Conservation (phyloP, 805 yeast genomes). For the Candida dajiaensis region DNA sequence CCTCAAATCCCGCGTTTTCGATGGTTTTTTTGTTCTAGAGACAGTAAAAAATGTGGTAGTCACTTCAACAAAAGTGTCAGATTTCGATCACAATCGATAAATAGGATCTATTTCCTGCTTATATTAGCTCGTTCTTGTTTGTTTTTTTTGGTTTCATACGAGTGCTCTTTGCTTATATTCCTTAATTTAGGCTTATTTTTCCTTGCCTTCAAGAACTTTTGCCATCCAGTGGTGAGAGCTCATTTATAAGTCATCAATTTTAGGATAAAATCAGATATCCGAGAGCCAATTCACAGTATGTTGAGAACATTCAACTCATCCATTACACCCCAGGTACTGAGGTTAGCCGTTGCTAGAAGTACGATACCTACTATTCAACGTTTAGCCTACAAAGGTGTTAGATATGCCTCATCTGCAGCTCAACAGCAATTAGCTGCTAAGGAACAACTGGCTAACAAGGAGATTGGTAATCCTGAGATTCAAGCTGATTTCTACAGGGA, state of each 20-base stretch:
- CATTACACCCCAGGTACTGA: not conserved
- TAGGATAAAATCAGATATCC: not conserved
- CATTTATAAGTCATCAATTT: not conserved
- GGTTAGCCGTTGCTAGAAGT: slow-evolving; percentile 5
- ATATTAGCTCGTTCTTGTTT: not conserved
- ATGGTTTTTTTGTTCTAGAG: not conserved
- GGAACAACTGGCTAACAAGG: slow-evolving; percentile 85
- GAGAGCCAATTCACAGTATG: not conserved
- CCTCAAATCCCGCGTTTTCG: not conserved
- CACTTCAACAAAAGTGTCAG: not conserved
- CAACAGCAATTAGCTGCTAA: slow-evolving; percentile 42
- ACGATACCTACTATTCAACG: not conserved
- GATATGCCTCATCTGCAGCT: slow-evolving; percentile 19
- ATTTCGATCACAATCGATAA: not conserved
- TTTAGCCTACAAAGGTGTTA: slow-evolving; percentile 3
- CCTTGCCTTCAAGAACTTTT: not conserved
- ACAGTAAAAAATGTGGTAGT: not conserved
- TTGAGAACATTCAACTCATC: not conserved
- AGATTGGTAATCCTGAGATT: slow-evolving; percentile 55
- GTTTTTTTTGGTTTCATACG: not conserved
- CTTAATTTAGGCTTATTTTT: not conserved
- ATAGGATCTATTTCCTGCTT: not conserved
- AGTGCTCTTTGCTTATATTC: not conserved
- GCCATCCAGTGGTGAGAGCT: not conserved
- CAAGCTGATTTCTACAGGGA: slow-evolving; percentile 84